Percentiles rank a stretch among this genome's conserved stretches.
phyloP scores from a whole-genome alignment of 768 basidiomycete species.

The Leccinum olivaceopallidum region DNA sequence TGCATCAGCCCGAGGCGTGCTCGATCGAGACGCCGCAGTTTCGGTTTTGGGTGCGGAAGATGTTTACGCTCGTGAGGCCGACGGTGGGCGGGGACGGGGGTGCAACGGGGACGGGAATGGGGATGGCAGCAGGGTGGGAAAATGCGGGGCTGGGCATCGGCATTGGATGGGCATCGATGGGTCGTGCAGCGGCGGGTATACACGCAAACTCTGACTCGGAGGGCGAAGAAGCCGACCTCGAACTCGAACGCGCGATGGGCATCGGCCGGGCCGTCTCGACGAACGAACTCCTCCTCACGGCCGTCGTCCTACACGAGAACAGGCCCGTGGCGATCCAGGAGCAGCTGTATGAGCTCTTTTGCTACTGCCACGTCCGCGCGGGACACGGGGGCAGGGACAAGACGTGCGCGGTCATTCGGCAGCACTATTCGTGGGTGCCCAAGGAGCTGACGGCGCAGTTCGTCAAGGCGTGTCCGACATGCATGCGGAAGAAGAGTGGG shows the following conservation, averaged over 20 bases:
- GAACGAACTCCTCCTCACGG: constrained; percentile 16
- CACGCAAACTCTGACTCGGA: constrained; percentile 3
- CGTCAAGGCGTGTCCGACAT: constrained; percentile 79
- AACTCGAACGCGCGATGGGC: constrained; percentile 20
- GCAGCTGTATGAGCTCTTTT: constrained; percentile 76
- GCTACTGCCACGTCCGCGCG: constrained; percentile 65
- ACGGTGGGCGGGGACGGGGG: constrained; percentile 4
- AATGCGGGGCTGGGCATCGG: background rate
- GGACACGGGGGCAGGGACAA: constrained; percentile 80
- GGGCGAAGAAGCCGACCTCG: constrained; percentile 11
- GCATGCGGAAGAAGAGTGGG: constrained; percentile 48
- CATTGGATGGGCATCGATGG: background rate
- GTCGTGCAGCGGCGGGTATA: background rate
- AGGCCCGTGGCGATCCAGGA: constrained; percentile 76
- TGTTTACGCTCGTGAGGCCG: constrained; percentile 56
- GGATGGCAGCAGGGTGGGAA: background rate
- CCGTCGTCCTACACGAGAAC: constrained; percentile 69
- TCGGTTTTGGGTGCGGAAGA: constrained; percentile 82
- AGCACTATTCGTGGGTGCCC: constrained; percentile 80
- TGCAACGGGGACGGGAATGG: constrained; percentile 10
- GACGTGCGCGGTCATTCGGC: constrained; percentile 64
- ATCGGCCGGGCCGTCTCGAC: constrained; percentile 13
- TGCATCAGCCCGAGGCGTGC: constrained; percentile 51
- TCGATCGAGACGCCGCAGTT: constrained; percentile 63
- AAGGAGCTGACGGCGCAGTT: constrained; percentile 81